Evolutionary conservation across 139 green algal species (phyloP).

Genomic region (Chlamydomonas sp.): DNA sequence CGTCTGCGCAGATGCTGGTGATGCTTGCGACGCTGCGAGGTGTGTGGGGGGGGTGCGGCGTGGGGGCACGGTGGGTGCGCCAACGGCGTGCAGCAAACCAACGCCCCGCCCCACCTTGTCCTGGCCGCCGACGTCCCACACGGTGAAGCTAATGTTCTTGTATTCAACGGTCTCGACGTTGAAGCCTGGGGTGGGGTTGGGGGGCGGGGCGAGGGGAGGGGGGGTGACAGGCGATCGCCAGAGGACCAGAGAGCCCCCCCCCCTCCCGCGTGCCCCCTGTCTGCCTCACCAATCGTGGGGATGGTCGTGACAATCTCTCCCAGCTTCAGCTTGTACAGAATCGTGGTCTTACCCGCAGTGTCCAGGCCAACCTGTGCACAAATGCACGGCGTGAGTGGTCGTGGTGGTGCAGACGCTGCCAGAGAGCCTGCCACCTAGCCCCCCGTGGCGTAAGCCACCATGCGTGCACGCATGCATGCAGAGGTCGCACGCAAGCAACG

Average conservation of each 20-base stretch:
- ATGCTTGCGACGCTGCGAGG: neutral
- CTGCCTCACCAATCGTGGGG: neutral
- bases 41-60: neutral
- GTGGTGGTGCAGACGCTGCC: too few relatives aligned
- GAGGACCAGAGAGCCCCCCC: neutral
- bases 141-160: conserved; percentile 96
- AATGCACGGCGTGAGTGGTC: too few relatives aligned
- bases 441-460: neutral
- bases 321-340: conserved; percentile 81
- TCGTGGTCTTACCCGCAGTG: conserved; percentile 90
- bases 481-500: neutral
- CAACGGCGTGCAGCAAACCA: neutral
- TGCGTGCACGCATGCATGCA: neutral
- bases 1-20: too few relatives aligned
- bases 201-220: neutral
- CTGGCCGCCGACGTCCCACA: conserved; percentile 93
- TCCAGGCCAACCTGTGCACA: conserved; percentile 71
- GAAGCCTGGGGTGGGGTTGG: conserved; percentile 67
- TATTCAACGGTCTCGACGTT: conserved; percentile 98
- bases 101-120: conserved; percentile 69
- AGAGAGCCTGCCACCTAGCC: too few relatives aligned
- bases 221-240: neutral
- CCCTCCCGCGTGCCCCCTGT: neutral
- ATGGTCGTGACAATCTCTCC: conserved; percentile 59
- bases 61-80: neutral